Base-by-base conservation (phyloP, 495 filamentous ascomycete species). In the Tetracladium setigerum region DNA sequence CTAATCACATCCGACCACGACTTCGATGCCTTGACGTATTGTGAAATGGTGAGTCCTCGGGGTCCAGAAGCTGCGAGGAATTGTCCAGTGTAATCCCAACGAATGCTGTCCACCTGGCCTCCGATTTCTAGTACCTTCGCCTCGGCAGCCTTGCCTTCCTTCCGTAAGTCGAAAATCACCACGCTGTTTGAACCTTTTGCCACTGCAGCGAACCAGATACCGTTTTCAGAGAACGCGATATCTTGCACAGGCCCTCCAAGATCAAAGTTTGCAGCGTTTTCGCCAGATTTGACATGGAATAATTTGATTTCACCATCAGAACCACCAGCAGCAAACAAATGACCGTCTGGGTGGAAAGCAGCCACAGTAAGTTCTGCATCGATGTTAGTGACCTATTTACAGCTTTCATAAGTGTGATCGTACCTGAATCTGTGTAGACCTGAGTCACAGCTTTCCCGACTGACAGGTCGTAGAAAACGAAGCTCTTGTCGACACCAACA, bases 1-100 rank as follows among this genome's bases (percentile, higher is more conserved):
- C 83, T 74, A 34, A 97, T 67, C 3, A 86, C 82, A 71, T 97
- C 89, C 12, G 84, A 83, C 94, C 94, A 98, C 19, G 72, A 70
- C 72, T 95, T 98, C 27, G 77, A 68, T 13, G 73, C 62, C 70
- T 96, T 97, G 33, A 73, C 69, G 63, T 92, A 98, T 53, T 90
- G 82, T 60, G 91, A 87, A 44, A 98, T 87, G 24, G 83, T 84
- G 38, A 95, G 68, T 6, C 89, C 88, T 37, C 82, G 79, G 1
- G 85, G 77, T 0, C 94, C 94, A 13, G 77, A 86, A 15, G 84
- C 82, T 14, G 90, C 83, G 14, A 97, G 74, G 66, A 85, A 98
- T 62, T 97, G 92, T 17, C 90, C 92, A 15, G 86, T 92, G 69
- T 95, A 95, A 58, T 98, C 92, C 88, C 89, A 98, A 40, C 73